phyloP scores from a whole-genome alignment of 2,329 filamentous ascomycete species.

The Neocucurbitaria cava region DNA sequence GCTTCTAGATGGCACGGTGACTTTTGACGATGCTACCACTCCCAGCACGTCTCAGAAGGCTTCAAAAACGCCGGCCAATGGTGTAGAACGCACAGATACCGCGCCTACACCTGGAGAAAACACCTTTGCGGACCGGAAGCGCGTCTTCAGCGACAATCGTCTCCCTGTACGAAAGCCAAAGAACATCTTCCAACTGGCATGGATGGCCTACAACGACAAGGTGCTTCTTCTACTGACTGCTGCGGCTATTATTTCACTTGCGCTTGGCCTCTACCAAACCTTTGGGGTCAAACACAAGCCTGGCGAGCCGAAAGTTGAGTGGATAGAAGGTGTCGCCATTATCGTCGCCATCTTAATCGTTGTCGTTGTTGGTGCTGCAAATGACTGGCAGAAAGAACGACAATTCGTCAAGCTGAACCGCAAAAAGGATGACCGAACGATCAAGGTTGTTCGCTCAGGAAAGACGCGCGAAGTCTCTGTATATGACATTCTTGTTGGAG shows the following conservation, averaged over 20 bases:
- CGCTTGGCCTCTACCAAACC: constrained; percentile 77
- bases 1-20: constrained; percentile 67
- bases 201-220: constrained; percentile 85
- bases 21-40: constrained; percentile 69
- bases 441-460: constrained; percentile 80
- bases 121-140: constrained; percentile 68
- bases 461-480: constrained; percentile 70
- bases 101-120: constrained; percentile 38
- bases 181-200: constrained; percentile 73
- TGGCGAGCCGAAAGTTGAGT: constrained; percentile 67
- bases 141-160: constrained; percentile 73
- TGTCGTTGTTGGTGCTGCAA: constrained; percentile 76
- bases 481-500: constrained; percentile 72
- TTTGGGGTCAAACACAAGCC: constrained; percentile 64
- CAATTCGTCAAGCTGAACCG: constrained; percentile 82
- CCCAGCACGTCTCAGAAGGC: constrained; percentile 21
- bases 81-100: constrained; percentile 22
- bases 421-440: constrained; percentile 76
- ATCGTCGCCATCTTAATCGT: constrained; percentile 79
- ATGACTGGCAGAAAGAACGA: constrained; percentile 83
- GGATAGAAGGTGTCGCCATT: constrained; percentile 83
- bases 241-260: constrained; percentile 76
- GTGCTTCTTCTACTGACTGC: constrained; percentile 62
- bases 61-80: constrained; percentile 24
- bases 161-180: constrained; percentile 75